Conservation (phyloP, 352 stramenopile genomes). For the Hyaloperonospora brassicae region DNA sequence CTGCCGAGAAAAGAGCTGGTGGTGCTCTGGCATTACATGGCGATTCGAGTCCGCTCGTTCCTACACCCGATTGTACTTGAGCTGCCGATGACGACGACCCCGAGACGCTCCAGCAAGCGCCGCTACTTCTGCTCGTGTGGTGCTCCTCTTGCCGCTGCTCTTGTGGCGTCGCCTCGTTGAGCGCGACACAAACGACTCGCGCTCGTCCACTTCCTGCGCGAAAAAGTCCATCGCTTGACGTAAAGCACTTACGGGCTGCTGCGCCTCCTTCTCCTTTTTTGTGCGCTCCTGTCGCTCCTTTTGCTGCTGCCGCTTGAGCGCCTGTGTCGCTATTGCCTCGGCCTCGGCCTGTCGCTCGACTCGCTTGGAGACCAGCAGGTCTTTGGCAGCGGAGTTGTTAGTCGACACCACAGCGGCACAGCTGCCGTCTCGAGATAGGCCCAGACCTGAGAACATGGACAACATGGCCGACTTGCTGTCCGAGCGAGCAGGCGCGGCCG, state of each 20-base stretch:
- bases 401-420: constrained; percentile 18
- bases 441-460: constrained; percentile 49
- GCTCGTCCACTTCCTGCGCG: constrained; percentile 40
- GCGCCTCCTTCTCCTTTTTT: constrained; percentile 13
- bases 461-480: constrained; percentile 33
- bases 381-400: constrained; percentile 33
- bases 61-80: constrained; percentile 61
- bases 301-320: constrained; percentile 31
- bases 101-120: constrained; percentile 10
- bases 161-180: constrained; percentile 43
- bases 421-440: constrained; percentile 34
- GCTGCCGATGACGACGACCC: constrained; percentile 45
- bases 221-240: constrained; percentile 58
- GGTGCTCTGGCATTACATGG: background rate
- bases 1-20: background rate
- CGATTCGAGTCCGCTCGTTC: background rate
- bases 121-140: constrained; percentile 15
- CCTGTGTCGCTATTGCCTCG: constrained; percentile 16
- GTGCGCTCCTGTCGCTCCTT: constrained; percentile 14
- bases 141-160: constrained; percentile 28
- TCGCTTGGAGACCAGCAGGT: constrained; percentile 44
- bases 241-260: constrained; percentile 37
- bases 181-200: constrained; percentile 29
- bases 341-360: constrained; percentile 36
- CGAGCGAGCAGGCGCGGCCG: background rate